These are phyloP conservation scores for Solanum hybrid DNA, from an alignment of 305 asterid genomes.

Conservation along the genomic window DNA sequence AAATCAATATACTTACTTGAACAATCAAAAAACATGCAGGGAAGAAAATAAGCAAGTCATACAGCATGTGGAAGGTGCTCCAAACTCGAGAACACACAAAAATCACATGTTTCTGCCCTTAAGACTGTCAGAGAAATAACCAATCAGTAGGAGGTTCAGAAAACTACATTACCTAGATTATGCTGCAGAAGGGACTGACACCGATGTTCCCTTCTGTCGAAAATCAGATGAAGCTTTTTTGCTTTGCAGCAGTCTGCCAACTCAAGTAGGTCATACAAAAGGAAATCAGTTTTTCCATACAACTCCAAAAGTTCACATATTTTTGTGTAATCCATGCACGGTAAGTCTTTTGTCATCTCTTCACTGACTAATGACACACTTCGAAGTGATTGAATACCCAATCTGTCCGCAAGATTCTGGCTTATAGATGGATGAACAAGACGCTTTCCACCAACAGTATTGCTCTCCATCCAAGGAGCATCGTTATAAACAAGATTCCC, in stretches of 20 bases:
- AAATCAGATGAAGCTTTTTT: conserved; percentile 75
- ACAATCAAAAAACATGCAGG: not conserved
- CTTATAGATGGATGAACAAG: conserved; percentile 70
- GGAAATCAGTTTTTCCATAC: conserved; percentile 66
- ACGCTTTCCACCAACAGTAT: conserved; percentile 56
- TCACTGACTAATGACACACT: conserved; percentile 78
- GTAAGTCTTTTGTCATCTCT: conserved; percentile 83
- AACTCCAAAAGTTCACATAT: conserved; percentile 66
- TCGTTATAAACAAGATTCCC: conserved; percentile 84
- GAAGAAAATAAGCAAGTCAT: not conserved
- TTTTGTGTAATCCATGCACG: conserved; percentile 88
- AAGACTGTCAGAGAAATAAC: not conserved
- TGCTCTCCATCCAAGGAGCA: conserved; percentile 91
- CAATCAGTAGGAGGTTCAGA: conserved; percentile 13
- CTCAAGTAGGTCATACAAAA: conserved; percentile 86
- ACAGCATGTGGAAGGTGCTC: not conserved
- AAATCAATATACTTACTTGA: not conserved
- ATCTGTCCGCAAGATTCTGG: conserved; percentile 66
- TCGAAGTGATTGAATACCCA: conserved; percentile 89
- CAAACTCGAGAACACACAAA: not conserved
- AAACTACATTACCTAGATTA: conserved; percentile 70
- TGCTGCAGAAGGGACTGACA: conserved; percentile 89
- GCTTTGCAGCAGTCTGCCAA: conserved; percentile 98
- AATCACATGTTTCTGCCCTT: not conserved
- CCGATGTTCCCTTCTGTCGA: conserved; percentile 91